These are phyloP conservation scores for Magnusiomyces paraingens DNA, from an alignment of 1,139 yeast genomes.

Conservation along the genomic window DNA sequence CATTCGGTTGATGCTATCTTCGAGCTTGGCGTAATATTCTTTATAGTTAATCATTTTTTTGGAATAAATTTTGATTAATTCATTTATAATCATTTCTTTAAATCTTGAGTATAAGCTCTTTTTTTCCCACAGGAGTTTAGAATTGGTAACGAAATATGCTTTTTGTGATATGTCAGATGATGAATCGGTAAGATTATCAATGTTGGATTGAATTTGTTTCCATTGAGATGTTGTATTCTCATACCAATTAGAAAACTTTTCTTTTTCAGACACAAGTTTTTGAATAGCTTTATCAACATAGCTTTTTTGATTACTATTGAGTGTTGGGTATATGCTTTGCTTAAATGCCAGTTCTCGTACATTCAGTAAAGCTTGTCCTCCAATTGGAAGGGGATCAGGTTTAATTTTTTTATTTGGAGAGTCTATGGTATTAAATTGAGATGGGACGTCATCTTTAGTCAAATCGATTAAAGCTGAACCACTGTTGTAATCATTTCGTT, in stretches of 20 bases:
- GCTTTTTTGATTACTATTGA: not conserved
- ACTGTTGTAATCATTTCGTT: not conserved
- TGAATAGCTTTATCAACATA: not conserved
- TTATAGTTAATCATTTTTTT: not conserved
- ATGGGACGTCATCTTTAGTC: not conserved
- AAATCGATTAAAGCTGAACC: not conserved
- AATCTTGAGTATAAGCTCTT: not conserved
- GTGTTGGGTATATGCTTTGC: not conserved
- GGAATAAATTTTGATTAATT: not conserved
- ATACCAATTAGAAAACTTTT: not conserved
- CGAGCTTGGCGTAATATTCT: not conserved
- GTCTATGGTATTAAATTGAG: not conserved
- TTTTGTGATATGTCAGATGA: not conserved
- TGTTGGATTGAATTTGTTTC: not conserved
- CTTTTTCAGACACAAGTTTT: not conserved
- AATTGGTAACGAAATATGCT: not conserved
- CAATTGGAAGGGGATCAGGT: not conserved
- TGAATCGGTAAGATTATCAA: not conserved
- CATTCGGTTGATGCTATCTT: not conserved
- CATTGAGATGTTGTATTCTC: not conserved
- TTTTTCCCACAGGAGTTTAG: not conserved
- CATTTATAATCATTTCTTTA: not conserved
- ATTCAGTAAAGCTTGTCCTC: not conserved
- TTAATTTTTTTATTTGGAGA: not conserved
- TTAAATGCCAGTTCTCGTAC: not conserved